These are phyloP conservation scores for Paspalum notatum DNA, from an alignment of 176 grass and related monocot species.

Conservation along the genomic window DNA sequence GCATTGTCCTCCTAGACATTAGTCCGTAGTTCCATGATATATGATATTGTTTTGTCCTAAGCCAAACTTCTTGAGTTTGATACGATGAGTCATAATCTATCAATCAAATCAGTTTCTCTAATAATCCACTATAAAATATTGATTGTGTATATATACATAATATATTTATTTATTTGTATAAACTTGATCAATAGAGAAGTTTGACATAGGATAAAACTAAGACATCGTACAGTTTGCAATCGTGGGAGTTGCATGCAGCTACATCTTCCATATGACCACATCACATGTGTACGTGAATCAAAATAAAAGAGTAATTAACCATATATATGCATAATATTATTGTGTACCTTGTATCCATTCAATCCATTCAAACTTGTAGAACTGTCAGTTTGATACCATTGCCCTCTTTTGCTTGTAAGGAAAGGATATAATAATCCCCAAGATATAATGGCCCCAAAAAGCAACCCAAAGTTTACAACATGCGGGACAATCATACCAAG, in stretches of 20 bases:
- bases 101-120: no score
- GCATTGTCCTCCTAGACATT: no score
- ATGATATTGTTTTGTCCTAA: no score
- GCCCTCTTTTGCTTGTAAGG: constrained; percentile 54
- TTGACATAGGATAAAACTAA: no score
- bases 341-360: constrained; percentile 68
- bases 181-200: no score
- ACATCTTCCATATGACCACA: not conserved
- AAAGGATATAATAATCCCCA: constrained; percentile 68
- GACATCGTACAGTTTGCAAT: no score
- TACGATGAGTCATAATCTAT: no score
- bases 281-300: not conserved
- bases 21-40: no score
- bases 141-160: no score
- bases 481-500: constrained; percentile 72
- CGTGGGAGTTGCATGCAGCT: not conserved
- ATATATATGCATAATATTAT: not conserved
- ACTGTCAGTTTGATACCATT: constrained; percentile 60
- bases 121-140: no score
- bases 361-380: constrained; percentile 54
- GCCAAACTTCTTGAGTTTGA: no score
- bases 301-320: not conserved
- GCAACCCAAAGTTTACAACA: constrained; percentile 52
- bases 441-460: constrained; percentile 56
- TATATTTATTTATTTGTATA: no score